phyloP scores from a whole-genome alignment of 2,329 filamentous ascomycete species.

The Alternaria metachromatica region DNA sequence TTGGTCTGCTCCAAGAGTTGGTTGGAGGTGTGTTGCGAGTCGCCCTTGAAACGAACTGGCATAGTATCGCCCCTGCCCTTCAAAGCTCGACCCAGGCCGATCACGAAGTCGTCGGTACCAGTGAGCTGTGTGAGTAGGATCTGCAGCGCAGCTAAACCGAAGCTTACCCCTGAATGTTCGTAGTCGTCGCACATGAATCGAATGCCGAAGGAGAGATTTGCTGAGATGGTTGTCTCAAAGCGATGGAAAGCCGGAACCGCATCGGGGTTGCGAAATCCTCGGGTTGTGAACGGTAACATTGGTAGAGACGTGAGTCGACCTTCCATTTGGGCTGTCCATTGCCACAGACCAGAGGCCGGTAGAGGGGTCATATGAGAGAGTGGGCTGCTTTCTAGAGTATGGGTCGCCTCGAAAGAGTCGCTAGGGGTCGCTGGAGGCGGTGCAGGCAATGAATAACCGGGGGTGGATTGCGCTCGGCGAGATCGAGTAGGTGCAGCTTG shows the following conservation, averaged over 20 bases:
- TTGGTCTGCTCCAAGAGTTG: background rate
- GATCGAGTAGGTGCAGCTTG: background rate
- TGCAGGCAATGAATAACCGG: background rate
- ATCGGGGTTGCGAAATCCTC: slow-evolving; percentile 1
- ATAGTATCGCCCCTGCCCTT: background rate
- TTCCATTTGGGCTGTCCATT: background rate
- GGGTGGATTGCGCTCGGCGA: background rate
- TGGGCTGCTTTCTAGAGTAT: background rate
- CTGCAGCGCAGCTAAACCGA: slow-evolving; percentile 3
- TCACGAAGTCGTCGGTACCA: slow-evolving; percentile 3
- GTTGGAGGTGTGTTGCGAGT: background rate
- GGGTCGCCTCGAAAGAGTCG: background rate
- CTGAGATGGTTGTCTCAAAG: background rate
- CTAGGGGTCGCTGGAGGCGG: background rate
- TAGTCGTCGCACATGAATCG: background rate
- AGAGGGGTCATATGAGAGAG: background rate
- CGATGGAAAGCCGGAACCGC: background rate
- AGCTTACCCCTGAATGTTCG: background rate
- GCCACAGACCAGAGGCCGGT: background rate
- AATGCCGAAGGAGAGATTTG: background rate
- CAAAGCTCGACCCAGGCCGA: background rate
- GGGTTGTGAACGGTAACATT: slow-evolving; percentile 2
- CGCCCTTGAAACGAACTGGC: background rate
- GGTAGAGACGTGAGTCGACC: background rate
- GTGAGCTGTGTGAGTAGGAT: slow-evolving; percentile 3